Conservation (phyloP, 805 yeast species). For the Wickerhamiella siamensis region DNA sequence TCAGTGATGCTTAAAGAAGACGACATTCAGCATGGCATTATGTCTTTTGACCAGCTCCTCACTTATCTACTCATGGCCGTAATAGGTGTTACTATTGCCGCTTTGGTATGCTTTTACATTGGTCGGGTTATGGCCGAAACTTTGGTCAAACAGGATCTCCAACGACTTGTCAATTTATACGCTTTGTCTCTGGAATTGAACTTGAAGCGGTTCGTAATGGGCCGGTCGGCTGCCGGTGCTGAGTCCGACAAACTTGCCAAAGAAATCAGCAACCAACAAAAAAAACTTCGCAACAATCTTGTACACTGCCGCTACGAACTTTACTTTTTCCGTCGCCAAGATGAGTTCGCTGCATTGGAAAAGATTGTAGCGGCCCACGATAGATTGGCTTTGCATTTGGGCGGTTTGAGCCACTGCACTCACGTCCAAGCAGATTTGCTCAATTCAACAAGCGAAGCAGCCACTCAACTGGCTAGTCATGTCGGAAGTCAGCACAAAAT, state of each 20-base stretch:
- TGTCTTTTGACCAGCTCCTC: conserved; percentile 41
- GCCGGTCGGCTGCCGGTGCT: conserved; percentile 30
- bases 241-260: conserved; percentile 23
- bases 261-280: conserved; percentile 30
- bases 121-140: conserved; percentile 49
- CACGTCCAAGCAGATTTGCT: conserved; percentile 51
- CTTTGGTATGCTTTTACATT: conserved; percentile 43
- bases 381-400: conserved; percentile 40
- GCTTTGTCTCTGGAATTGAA: conserved; percentile 35
- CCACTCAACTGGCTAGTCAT: background rate
- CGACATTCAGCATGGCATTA: conserved; percentile 39
- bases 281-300: conserved; percentile 28
- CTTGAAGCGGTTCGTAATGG: conserved; percentile 36
- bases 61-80: conserved; percentile 44
- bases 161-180: conserved; percentile 38
- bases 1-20: conserved; percentile 66
- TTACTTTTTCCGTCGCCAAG: conserved; percentile 37
- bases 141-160: conserved; percentile 33
- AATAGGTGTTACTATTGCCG: conserved; percentile 46
- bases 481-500: background rate
- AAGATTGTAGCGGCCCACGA: conserved; percentile 29
- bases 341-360: conserved; percentile 34
- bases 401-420: conserved; percentile 54
- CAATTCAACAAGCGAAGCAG: background rate
- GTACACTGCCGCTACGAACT: conserved; percentile 55